These are phyloP conservation scores for Colletotrichum lindemuthianum DNA, from an alignment of 2,329 filamentous ascomycete species.

Conservation along the genomic window DNA sequence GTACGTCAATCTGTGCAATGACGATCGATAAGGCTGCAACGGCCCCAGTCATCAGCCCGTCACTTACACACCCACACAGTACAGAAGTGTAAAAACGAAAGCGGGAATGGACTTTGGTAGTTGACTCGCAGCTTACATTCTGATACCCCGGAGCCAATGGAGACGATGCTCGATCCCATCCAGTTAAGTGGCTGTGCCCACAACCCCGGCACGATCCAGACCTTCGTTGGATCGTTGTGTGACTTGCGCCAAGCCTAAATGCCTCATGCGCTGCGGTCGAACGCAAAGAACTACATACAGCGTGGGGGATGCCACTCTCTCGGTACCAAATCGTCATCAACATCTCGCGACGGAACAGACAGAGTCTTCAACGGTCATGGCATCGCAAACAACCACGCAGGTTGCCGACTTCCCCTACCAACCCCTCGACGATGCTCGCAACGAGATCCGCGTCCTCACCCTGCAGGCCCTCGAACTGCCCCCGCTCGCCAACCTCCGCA, in stretches of 20 bases:
- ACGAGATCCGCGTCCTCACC: conserved; percentile 26
- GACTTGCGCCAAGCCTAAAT: conserved; percentile 11
- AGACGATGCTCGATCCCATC: too few species aligned
- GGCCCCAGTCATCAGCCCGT: too few species aligned
- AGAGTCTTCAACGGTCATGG: neutral
- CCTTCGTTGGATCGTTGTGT: neutral
- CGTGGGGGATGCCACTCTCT: neutral
- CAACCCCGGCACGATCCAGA: too few species aligned
- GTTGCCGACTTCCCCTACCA: neutral
- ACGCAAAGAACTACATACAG: neutral
- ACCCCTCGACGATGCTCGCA: conserved; percentile 10
- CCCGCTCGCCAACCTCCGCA: conserved; percentile 15
- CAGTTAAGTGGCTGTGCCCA: too few species aligned
- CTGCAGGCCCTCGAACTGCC: conserved; percentile 20
- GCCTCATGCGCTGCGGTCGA: neutral
- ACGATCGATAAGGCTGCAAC: too few species aligned
- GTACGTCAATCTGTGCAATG: too few species aligned
- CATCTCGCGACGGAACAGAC: too few species aligned
- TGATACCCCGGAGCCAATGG: too few species aligned
- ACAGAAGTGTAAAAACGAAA: too few species aligned
- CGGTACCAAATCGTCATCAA: neutral
- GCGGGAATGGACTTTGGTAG: too few species aligned
- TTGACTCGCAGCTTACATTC: too few species aligned
- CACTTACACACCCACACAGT: too few species aligned
- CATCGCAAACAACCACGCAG: neutral